Conservation (phyloP, 2,329 filamentous ascomycete genomes). For the Colletotrichum filicis region DNA sequence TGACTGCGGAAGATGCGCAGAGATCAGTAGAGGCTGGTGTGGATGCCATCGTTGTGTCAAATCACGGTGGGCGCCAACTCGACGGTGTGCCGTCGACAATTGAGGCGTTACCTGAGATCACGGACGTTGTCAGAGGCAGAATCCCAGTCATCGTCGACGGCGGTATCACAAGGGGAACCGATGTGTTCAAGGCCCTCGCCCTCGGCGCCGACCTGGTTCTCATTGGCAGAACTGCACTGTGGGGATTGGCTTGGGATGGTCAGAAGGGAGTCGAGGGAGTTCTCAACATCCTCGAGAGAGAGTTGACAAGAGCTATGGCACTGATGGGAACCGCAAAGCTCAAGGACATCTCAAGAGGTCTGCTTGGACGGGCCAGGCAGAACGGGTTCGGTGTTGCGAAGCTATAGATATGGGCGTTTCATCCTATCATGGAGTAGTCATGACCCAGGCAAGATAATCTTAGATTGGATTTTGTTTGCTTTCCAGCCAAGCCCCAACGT, state of each 20-base stretch:
- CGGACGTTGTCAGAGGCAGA: conserved; percentile 23
- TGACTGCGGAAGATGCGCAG: conserved; percentile 37
- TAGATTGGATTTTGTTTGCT: background rate
- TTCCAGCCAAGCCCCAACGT: background rate
- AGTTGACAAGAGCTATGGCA: conserved; percentile 28
- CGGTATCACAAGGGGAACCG: conserved; percentile 27
- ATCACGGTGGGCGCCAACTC: conserved; percentile 38
- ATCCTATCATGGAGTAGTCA: background rate
- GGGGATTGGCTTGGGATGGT: conserved; percentile 33
- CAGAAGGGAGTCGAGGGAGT: conserved; percentile 34
- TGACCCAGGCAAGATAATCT: background rate
- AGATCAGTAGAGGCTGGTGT: conserved; percentile 36
- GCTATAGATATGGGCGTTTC: background rate
- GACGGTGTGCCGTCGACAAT: conserved; percentile 35
- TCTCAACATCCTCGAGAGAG: conserved; percentile 27
- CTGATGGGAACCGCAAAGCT: conserved; percentile 25
- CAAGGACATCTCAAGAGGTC: conserved; percentile 23
- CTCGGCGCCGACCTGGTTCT: conserved; percentile 29
- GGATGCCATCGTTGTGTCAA: conserved; percentile 38
- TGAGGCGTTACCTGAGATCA: conserved; percentile 34
- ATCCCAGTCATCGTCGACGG: conserved; percentile 39
- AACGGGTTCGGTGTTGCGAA: conserved; percentile 29
- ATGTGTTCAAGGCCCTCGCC: conserved; percentile 33
- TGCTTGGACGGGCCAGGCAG: conserved; percentile 21
- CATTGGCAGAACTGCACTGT: conserved; percentile 28